These are phyloP conservation scores for Pyricularia grisea DNA, from an alignment of 2,329 filamentous ascomycete genomes.

Conservation along the genomic window DNA sequence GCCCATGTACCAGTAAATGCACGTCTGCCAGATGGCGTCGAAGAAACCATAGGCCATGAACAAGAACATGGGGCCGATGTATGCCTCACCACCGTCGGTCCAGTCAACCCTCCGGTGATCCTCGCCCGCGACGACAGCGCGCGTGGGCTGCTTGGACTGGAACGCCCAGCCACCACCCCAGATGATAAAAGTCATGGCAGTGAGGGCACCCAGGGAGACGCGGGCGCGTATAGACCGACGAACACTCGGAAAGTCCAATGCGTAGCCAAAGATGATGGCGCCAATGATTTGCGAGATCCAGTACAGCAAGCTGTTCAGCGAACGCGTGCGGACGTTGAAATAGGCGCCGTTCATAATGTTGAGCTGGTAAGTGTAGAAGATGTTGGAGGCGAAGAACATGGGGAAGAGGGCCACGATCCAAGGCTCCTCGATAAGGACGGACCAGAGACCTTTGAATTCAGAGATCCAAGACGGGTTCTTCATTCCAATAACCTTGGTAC, in stretches of 20 bases:
- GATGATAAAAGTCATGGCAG: conserved; percentile 63
- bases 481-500: conserved; percentile 75
- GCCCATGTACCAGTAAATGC: conserved; percentile 94
- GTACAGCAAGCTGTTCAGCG: conserved; percentile 71
- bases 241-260: conserved; percentile 52
- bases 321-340: conserved; percentile 64
- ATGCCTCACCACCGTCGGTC: conserved; percentile 29
- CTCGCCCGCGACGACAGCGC: conserved; percentile 22
- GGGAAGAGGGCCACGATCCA: conserved; percentile 71
- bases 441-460: conserved; percentile 65
- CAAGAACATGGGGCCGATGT: conserved; percentile 50
- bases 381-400: conserved; percentile 73
- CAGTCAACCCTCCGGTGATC: conserved; percentile 42
- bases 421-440: conserved; percentile 61
- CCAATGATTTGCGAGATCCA: conserved; percentile 72
- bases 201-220: conserved; percentile 48
- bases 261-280: conserved; percentile 61
- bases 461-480: conserved; percentile 82
- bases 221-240: conserved; percentile 61
- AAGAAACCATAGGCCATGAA: conserved; percentile 89
- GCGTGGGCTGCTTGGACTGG: conserved; percentile 51
- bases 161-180: conserved; percentile 81
- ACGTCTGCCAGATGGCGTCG: conserved; percentile 85
- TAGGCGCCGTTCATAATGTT: conserved; percentile 56
- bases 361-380: conserved; percentile 76